Percentiles rank a stretch among this genome's conserved stretches.
Evolutionary conservation across 1,284 basidiomycete genomes (phyloP).

Genomic region (Ganoderma multipileum): DNA sequence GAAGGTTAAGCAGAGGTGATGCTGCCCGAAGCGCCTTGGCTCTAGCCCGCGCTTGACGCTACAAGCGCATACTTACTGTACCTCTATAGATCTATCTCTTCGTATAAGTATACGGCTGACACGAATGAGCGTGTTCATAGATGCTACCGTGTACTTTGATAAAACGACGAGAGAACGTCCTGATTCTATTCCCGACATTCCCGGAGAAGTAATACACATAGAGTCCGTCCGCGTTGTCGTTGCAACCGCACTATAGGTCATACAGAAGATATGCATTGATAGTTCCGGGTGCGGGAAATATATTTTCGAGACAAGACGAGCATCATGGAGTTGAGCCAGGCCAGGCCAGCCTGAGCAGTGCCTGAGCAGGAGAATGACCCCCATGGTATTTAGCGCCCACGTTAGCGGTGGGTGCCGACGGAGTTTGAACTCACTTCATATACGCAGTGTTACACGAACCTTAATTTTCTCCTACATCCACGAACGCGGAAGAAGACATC

Average conservation of each 20-base stretch:
- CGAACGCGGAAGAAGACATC: slow-evolving; percentile 94
- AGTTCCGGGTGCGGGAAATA: too few species aligned
- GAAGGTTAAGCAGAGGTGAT: neutral
- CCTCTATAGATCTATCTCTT: too few species aligned
- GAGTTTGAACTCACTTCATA: slow-evolving; percentile 48
- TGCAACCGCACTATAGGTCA: neutral
- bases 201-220: neutral
- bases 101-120: too few species aligned
- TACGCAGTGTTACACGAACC: slow-evolving; percentile 45
- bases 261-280: too few species aligned
- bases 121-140: neutral
- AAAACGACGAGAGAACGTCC: too few species aligned
- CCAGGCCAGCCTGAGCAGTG: too few species aligned
- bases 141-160: too few species aligned
- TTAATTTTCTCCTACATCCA: slow-evolving; percentile 67
- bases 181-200: neutral
- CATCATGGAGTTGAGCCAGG: neutral
- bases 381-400: neutral
- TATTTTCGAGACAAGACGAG: too few species aligned
- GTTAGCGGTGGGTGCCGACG: slow-evolving; percentile 50
- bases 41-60: neutral
- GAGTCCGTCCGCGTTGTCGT: neutral
- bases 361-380: neutral
- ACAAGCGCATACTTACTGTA: too few species aligned
- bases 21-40: neutral